Evolutionary conservation across 192 early-diverging fungal genomes (phyloP), one percentile per base, ranked within the genome.

Genomic region (Coemansia reversa): DNA sequence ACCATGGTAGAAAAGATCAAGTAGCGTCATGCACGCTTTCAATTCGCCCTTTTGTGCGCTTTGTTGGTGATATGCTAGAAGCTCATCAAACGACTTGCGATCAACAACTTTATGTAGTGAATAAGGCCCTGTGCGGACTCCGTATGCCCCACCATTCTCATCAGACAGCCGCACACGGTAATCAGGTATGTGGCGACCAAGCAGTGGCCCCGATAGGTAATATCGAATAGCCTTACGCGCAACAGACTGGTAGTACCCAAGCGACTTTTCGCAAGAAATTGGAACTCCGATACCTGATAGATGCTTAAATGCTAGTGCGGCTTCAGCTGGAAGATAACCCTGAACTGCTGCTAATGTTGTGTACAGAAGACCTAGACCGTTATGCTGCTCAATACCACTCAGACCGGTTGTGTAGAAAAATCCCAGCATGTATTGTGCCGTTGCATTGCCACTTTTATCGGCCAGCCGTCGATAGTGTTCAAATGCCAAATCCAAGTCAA

Each of bases 371-470:
- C 89, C 87, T 75, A 66, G 56, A 58, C 72, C 61, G 63, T 76
- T 73, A 30, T 66, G 68, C 58, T 73, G 82, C 65, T 70, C 65
- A 0, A 47, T 51, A 33, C 65, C 65, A 8, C 94, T 94, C 53
- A 97, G 60, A 1, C 94, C 95, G 0, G 95, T 94, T 12, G 95
- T 89, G 74, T 97, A 91, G 74, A 94, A 87, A 53, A 94, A 86
- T 14, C 95, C 97, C 5, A 97, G 72, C 83, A 91, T 91, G 27
- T 94, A 89, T 67, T 94, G 97, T 16, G 92, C 95, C 12, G 88
- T 83, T 3, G 91, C 83, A 69, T 93, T 90, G 55, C 94, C 95
- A 25, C 77, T 85, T 30, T 69, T 58, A 29, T 84, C 72, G 2
- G 91, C 88, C 29, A 92, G 78, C 42, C 64, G 30, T 56, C 73